Percentiles rank a stretch among this genome's conserved stretches.
Evolutionary conservation across 1,284 basidiomycete genomes (phyloP).

Genomic region (Ceratobasidium sp.): DNA sequence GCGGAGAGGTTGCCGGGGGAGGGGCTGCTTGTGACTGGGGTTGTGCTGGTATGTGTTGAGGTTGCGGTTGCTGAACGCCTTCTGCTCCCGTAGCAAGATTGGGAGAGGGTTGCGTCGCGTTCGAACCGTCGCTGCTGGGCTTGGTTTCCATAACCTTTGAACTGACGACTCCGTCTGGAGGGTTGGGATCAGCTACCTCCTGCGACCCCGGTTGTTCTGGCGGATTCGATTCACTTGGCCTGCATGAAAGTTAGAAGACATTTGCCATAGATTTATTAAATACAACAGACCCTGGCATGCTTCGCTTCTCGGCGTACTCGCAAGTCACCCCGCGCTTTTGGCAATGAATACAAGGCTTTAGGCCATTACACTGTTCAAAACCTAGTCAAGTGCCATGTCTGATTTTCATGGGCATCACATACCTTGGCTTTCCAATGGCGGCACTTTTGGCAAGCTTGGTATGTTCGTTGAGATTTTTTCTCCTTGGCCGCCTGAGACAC

Average conservation of each 20-base stretch:
- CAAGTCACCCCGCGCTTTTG: slow-evolving; percentile 40
- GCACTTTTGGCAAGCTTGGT: slow-evolving; percentile 46
- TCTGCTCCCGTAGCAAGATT: slow-evolving; percentile 8
- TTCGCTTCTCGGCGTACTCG: slow-evolving; percentile 43
- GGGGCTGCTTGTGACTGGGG: slow-evolving; percentile 29
- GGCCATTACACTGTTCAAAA: slow-evolving; percentile 30
- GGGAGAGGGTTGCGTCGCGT: neutral
- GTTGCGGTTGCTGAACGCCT: slow-evolving; percentile 9
- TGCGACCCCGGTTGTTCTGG: slow-evolving; percentile 17
- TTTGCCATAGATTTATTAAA: neutral
- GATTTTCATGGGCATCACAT: slow-evolving; percentile 2
- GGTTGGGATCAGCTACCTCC: slow-evolving; percentile 6
- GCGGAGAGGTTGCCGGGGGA: slow-evolving; percentile 21
- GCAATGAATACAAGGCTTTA: slow-evolving; percentile 41
- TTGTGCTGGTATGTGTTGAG: neutral
- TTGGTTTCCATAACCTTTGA: slow-evolving; percentile 7
- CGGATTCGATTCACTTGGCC: slow-evolving; percentile 23
- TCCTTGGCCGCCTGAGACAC: slow-evolving; percentile 27
- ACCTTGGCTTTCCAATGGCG: slow-evolving; percentile 46
- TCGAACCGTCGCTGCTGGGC: neutral
- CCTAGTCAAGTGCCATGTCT: neutral
- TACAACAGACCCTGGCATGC: slow-evolving; percentile 25
- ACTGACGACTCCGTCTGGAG: slow-evolving; percentile 1
- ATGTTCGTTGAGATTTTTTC: slow-evolving; percentile 41
- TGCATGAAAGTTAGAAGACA: neutral